These are phyloP conservation scores for Dictyostelium capitatum DNA, from an alignment of 78 protist genomes.

Conservation along the genomic window DNA sequence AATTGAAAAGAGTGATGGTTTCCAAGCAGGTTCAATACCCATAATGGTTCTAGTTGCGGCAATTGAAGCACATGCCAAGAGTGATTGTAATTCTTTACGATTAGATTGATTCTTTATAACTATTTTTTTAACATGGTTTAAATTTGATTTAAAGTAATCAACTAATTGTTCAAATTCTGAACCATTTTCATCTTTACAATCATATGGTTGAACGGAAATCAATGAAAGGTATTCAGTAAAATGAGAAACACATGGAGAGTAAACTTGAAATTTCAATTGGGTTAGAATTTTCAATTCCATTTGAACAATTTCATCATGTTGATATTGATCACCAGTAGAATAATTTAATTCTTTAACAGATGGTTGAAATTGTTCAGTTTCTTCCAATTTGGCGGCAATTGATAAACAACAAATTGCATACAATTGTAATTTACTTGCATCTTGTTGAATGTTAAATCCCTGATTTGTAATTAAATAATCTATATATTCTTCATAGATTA, in stretches of 20 bases:
- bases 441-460: not conserved
- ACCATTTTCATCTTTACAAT: not conserved
- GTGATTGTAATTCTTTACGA: not conserved
- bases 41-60: not conserved
- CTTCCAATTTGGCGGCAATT: slow-evolving; percentile 9
- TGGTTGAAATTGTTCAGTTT: slow-evolving; percentile 1
- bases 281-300: not conserved
- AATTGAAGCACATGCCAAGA: slow-evolving; percentile 24
- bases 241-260: not conserved
- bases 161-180: not conserved
- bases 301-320: not conserved
- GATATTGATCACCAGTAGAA: not conserved
- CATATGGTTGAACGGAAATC: not conserved
- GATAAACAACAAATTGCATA: not conserved
- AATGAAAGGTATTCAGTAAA: not conserved
- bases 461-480: not conserved
- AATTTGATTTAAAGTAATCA: not conserved
- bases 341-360: not conserved
- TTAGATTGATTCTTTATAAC: not conserved
- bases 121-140: not conserved
- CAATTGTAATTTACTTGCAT: not conserved
- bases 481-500: not conserved
- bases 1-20: not conserved
- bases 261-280: not conserved
- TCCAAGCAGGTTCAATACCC: slow-evolving; percentile 16